Evolutionary conservation across 2,329 filamentous ascomycete species (phyloP).

Genomic region (Pochonia chlamydosporia): DNA sequence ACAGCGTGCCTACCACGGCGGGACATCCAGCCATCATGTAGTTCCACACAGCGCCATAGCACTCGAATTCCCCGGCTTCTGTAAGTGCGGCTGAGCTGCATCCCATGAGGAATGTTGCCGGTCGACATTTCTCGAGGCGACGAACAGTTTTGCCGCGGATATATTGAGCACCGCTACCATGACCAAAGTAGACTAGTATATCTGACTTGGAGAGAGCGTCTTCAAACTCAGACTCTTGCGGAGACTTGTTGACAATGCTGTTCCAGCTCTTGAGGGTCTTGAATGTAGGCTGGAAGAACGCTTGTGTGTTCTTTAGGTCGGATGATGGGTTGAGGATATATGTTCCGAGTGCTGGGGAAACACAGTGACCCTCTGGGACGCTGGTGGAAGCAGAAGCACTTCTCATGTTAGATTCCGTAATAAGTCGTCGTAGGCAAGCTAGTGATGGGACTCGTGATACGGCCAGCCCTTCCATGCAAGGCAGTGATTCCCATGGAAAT

Average conservation of each 20-base stretch:
- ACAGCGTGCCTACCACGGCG: conserved; percentile 85
- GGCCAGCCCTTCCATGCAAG: conserved; percentile 72
- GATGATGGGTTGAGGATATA: conserved; percentile 88
- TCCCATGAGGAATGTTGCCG: conserved; percentile 85
- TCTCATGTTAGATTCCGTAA: conserved; percentile 45
- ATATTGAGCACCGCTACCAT: conserved; percentile 92
- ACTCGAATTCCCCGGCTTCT: conserved; percentile 82
- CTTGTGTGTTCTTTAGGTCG: conserved; percentile 76
- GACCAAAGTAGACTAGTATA: conserved; percentile 88
- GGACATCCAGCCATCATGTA: conserved; percentile 86
- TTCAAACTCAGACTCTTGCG: conserved; percentile 74
- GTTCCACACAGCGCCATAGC: conserved; percentile 83
- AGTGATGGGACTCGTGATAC: conserved; percentile 87
- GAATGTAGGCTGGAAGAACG: conserved; percentile 62
- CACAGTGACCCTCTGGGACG: conserved; percentile 42
- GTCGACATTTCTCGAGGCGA: conserved; percentile 65
- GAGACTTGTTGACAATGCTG: conserved; percentile 60
- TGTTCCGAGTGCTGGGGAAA: conserved; percentile 51
- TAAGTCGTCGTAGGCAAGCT: conserved; percentile 69
- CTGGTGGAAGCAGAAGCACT: conserved; percentile 6
- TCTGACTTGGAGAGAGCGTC: conserved; percentile 58
- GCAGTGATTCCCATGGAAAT: conserved; percentile 94
- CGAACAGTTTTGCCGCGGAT: conserved; percentile 80
- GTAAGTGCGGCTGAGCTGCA: conserved; percentile 77
- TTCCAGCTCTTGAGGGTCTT: conserved; percentile 65